phyloP scores from a whole-genome alignment of 495 filamentous ascomycete genomes.

The Chaetomium cochliodes region DNA sequence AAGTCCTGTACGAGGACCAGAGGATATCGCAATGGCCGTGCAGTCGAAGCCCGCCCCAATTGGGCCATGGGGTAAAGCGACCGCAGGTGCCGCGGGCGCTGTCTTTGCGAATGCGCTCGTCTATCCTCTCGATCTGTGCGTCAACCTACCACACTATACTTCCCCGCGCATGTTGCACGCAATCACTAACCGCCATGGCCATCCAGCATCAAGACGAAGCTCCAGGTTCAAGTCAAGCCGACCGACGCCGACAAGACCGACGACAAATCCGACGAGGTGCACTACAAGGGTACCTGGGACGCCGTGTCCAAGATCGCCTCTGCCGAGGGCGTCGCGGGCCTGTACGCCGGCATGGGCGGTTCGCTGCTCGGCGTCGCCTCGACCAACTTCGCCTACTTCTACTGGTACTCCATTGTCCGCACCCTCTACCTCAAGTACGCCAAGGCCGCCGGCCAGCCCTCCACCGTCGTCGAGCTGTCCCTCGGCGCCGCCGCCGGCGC shows the following conservation, averaged over 20 bases:
- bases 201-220: constrained; percentile 84
- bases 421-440: constrained; percentile 72
- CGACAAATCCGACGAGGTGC: constrained; percentile 50
- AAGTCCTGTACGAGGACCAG: constrained; percentile 1
- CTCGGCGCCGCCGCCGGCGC: constrained; percentile 89
- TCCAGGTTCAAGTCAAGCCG: constrained; percentile 91
- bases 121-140: constrained; percentile 96
- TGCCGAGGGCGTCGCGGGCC: constrained; percentile 75
- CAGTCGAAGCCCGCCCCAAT: constrained; percentile 77
- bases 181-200: constrained; percentile 21
- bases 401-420: constrained; percentile 94
- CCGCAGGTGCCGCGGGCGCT: constrained; percentile 90
- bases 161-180: neutral
- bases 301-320: constrained; percentile 82
- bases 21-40: constrained; percentile 58
- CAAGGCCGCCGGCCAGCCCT: constrained; percentile 61
- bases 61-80: constrained; percentile 89
- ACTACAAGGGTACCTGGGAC: constrained; percentile 84
- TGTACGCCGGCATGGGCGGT: constrained; percentile 87
- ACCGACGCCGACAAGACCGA: constrained; percentile 38
- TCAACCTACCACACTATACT: constrained; percentile 19
- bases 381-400: constrained; percentile 99
- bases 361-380: constrained; percentile 88
- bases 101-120: constrained; percentile 94
- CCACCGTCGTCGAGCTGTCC: constrained; percentile 81